Conservation (phyloP, 2,329 filamentous ascomycete species). For the Fusarium penzigii region DNA sequence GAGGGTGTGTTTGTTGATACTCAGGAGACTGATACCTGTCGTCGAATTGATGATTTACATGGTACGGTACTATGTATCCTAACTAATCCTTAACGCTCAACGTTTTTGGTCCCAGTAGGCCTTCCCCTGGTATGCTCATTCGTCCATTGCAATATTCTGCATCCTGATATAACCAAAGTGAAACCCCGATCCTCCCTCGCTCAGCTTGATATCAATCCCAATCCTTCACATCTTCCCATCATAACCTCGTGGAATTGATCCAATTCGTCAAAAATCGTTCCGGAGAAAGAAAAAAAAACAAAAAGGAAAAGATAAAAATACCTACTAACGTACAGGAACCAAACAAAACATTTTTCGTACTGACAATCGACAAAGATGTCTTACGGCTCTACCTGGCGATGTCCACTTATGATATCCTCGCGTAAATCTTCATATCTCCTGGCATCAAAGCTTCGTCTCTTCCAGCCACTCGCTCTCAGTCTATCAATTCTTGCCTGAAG, state of each 20-base stretch:
- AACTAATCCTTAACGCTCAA: too few species aligned
- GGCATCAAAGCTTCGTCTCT: slow-evolving; percentile 55
- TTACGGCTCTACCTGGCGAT: slow-evolving; percentile 44
- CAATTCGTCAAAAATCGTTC: not conserved
- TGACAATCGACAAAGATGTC: not conserved
- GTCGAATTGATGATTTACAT: too few species aligned
- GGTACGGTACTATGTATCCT: too few species aligned
- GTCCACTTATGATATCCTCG: slow-evolving; percentile 44
- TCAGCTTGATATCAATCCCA: not conserved
- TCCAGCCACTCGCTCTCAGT: slow-evolving; percentile 56
- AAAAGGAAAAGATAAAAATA: too few species aligned
- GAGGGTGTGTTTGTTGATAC: too few species aligned
- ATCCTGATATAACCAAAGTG: too few species aligned
- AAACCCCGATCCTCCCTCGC: too few species aligned
- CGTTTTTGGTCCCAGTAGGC: too few species aligned
- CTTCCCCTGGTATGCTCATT: too few species aligned
- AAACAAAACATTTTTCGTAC: not conserved
- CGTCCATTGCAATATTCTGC: too few species aligned
- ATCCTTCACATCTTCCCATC: not conserved
- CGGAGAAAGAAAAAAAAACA: not conserved
- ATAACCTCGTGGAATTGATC: not conserved
- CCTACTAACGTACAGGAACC: not conserved
- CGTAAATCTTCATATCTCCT: slow-evolving; percentile 54
- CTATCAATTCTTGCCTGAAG: slow-evolving; percentile 55
- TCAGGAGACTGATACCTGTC: too few species aligned